phyloP scores from a whole-genome alignment of 768 basidiomycete species.

The Rhizopogon vesiculosus region DNA sequence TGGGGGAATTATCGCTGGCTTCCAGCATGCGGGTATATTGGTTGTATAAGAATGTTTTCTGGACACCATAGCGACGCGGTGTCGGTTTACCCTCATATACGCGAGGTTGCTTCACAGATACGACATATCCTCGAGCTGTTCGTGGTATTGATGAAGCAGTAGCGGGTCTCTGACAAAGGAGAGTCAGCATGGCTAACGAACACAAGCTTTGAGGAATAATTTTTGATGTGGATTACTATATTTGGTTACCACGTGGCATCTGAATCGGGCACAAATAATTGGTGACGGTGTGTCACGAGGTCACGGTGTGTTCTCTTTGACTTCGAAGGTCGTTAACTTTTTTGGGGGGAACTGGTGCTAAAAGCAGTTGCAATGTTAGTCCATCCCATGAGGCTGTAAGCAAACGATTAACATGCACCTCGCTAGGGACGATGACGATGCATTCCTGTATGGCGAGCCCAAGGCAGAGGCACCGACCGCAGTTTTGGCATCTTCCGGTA shows the following conservation, averaged over 20 bases:
- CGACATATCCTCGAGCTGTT: slow-evolving; percentile 43
- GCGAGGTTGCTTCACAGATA: slow-evolving; percentile 50
- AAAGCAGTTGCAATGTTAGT: slow-evolving; percentile 17
- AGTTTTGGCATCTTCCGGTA: slow-evolving; percentile 39
- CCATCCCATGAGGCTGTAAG: slow-evolving; percentile 1
- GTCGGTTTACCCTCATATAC: slow-evolving; percentile 47
- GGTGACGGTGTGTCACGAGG: slow-evolving; percentile 21
- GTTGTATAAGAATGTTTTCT: slow-evolving; percentile 78
- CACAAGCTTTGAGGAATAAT: neutral
- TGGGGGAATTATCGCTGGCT: slow-evolving; percentile 48
- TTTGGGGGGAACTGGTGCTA: neutral
- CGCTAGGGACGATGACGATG: slow-evolving; percentile 74
- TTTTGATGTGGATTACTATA: neutral
- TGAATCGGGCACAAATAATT: neutral
- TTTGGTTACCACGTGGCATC: neutral
- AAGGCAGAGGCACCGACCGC: slow-evolving; percentile 28
- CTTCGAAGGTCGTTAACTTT: slow-evolving; percentile 11
- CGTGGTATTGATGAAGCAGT: slow-evolving; percentile 9
- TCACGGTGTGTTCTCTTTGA: slow-evolving; percentile 20
- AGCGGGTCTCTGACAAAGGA: slow-evolving; percentile 2
- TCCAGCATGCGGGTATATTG: slow-evolving; percentile 74
- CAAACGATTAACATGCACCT: slow-evolving; percentile 20
- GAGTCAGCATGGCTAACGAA: slow-evolving; percentile 8
- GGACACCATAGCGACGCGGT: slow-evolving; percentile 69
- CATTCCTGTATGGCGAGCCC: slow-evolving; percentile 69